These are phyloP conservation scores for Xylaria multiplex DNA, from an alignment of 2,329 filamentous ascomycete species.

Conservation along the genomic window DNA sequence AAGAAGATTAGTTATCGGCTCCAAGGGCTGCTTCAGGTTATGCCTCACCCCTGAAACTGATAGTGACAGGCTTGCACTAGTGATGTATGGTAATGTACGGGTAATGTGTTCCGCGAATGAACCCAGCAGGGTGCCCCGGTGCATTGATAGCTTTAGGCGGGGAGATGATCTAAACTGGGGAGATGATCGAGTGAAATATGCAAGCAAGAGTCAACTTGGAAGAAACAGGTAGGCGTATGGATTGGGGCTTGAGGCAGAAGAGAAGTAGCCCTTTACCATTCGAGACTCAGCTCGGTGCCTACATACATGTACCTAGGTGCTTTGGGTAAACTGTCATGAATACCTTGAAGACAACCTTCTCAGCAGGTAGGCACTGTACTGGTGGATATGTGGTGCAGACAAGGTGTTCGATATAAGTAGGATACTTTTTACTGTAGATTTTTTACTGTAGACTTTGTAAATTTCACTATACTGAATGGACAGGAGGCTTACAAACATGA, in stretches of 20 bases:
- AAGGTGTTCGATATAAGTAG: too few relatives aligned
- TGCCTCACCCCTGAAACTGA: constrained; percentile 10
- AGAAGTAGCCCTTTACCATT: too few relatives aligned
- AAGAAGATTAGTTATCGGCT: constrained; percentile 11
- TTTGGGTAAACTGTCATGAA: too few relatives aligned
- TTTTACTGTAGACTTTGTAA: not conserved
- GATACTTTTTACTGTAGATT: too few relatives aligned
- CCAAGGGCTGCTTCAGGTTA: constrained; percentile 7
- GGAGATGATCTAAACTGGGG: not conserved
- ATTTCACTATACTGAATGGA: not conserved
- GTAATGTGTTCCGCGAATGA: not conserved
- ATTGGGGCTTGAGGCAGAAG: too few relatives aligned
- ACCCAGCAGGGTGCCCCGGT: not conserved
- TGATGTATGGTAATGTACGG: not conserved
- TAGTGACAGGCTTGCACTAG: not conserved
- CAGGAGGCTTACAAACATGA: not conserved
- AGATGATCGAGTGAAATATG: not conserved
- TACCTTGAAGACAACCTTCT: too few relatives aligned
- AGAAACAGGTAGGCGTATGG: too few relatives aligned
- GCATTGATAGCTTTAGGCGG: constrained; percentile 1
- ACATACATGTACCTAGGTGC: too few relatives aligned
- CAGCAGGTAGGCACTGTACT: too few relatives aligned
- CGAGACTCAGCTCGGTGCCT: too few relatives aligned
- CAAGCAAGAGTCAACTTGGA: too few relatives aligned
- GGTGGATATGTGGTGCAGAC: too few relatives aligned